Evolutionary conservation across 768 basidiomycete species (phyloP).

Genomic region (Pleurotus giganteus): DNA sequence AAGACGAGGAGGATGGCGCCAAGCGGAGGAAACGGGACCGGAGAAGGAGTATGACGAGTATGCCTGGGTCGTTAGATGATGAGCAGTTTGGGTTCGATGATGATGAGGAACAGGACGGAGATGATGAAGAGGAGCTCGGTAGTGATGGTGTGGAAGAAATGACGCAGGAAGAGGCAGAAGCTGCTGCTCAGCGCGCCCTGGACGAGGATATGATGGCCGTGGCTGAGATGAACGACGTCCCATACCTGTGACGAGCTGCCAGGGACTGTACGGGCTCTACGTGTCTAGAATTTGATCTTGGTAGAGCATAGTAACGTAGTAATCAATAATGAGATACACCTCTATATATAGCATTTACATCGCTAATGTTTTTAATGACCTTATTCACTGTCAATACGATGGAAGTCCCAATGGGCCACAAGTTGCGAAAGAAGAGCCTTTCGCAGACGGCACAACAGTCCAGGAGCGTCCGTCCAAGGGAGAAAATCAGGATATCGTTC

Average conservation of each 20-base stretch:
- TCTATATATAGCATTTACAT: no score
- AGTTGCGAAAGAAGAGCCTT: no score
- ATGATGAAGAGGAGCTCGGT: conserved; percentile 30
- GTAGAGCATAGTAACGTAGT: no score
- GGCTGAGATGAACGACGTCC: conserved; percentile 81
- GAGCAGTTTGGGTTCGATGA: conserved; percentile 55
- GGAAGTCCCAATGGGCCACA: no score
- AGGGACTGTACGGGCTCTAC: no score
- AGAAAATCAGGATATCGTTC: no score
- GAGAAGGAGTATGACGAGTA: conserved; percentile 72
- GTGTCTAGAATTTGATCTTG: no score
- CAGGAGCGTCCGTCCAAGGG: no score
- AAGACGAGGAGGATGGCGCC: conserved; percentile 38
- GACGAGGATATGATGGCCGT: conserved; percentile 79
- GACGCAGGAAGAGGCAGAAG: conserved; percentile 49
- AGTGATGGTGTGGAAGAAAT: conserved; percentile 33
- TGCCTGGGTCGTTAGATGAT: conserved; percentile 81
- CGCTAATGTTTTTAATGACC: no score
- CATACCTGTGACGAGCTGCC: conserved; percentile 44
- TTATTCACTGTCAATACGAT: no score
- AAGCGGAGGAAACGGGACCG: conserved; percentile 43
- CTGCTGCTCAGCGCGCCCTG: conserved; percentile 69
- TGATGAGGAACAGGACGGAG: conserved; percentile 38
- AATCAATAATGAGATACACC: no score
- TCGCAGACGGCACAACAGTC: no score